Evolutionary conservation across 116 monocot species (phyloP), one percentile per base, ranked within the genome.

Genomic region (Papilionanthe hybrid): DNA sequence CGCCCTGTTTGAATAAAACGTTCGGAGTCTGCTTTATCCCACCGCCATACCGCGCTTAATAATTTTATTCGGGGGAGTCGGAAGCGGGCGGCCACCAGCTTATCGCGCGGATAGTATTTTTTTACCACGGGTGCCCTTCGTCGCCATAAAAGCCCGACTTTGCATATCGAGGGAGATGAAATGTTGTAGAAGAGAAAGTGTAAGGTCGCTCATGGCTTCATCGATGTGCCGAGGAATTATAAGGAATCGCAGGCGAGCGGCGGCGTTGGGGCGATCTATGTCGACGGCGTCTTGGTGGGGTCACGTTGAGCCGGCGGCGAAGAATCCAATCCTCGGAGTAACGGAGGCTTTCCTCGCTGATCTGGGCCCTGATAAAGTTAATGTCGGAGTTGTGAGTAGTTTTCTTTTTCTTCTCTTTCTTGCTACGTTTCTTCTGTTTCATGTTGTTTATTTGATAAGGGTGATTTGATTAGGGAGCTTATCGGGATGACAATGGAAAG

Each of bases 341-440:
- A 99, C 95, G 57, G 99, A 99, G 91, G 99, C 99, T 12, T 99
- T 93, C 82, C 91, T 95, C 75, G 93, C 95, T 56, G 99, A 99
- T 89, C 86, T 86, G 6, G 84, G 88, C 78, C 93, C 94, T 15
- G 79, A 87, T 68, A 95, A 95, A 91, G 95, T 99, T 42, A 95
- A 99, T 80, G 98, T 99, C 53, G 95, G 95, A 63, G 98, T 99
- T 66, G 98, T 98, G 81, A 90, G 94, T 84, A 1, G 25, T 42
- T 43, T 17, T 15, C 19, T 72, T 20, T 53, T 32, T 60, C 72
- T 78, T 28, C 27, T 72, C 69, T 7, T 11, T 19, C 77, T 17
- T 9, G 3, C 18, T 30, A 3, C 5, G 29, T 1, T 29, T 55
- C 11, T 8, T 44, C 41, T 53, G 23, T 45, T 58, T 37, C 37